Evolutionary conservation across 352 stramenopile genomes (phyloP).

Genomic region (Phytophthora fragariae): DNA sequence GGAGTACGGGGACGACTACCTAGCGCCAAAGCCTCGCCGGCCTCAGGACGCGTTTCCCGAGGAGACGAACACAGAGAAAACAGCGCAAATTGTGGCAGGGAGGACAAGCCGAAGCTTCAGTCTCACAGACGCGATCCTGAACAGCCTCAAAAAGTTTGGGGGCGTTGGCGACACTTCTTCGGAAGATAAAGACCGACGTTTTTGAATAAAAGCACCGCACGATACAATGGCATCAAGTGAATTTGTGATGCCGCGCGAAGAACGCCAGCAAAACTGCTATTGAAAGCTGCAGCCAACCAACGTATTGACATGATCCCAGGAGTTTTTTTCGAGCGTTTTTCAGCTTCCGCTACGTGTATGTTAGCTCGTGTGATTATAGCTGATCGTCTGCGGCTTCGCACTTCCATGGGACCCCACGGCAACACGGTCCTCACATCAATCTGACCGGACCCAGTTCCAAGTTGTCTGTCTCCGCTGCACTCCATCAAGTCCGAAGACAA

Average conservation of each 20-base stretch:
- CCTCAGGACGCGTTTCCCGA: not conserved
- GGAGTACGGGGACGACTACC: constrained; percentile 37
- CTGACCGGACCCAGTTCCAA: not conserved
- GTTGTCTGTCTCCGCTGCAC: not conserved
- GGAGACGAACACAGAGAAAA: not conserved
- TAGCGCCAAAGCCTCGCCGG: constrained; percentile 17
- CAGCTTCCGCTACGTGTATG: not conserved
- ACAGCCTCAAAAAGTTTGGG: not conserved
- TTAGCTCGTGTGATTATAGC: not conserved
- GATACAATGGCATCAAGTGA: not conserved
- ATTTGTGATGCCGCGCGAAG: not conserved
- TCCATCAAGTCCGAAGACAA: not conserved
- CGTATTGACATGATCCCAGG: not conserved
- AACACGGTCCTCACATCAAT: not conserved
- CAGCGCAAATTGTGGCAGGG: not conserved
- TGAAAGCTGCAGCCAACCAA: not conserved
- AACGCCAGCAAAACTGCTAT: not conserved
- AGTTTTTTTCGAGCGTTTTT: not conserved
- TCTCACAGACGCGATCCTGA: not conserved
- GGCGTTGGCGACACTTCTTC: not conserved
- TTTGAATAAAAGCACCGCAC: not conserved
- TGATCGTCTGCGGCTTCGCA: not conserved
- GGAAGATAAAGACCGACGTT: not conserved
- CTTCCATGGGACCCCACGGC: not conserved
- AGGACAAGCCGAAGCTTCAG: not conserved